Base-by-base conservation (phyloP, 1,284 basidiomycete species). In the Pseudozyma tsukubaensis region DNA sequence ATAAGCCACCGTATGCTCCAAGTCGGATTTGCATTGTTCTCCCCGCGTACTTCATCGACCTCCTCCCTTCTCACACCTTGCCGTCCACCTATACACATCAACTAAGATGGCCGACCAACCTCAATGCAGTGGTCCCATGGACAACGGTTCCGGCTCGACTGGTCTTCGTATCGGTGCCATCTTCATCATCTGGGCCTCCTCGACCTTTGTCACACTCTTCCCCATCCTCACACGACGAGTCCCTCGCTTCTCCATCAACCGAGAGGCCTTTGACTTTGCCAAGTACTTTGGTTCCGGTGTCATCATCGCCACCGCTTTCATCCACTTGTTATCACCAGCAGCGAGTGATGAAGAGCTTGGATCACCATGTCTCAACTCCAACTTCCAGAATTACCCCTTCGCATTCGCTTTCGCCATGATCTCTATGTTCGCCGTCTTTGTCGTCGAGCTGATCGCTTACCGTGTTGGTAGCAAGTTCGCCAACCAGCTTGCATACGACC, bases 241-340 rank as follows among this genome's bases (percentile, higher is more conserved):
- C 3, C 68, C 76, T 0, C 50, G 68, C 0, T 51, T 86, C 18
- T 42, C 61, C 3, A 77, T 87, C 14, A 86, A 86, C 3, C 66
- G 60, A 0, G 45, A 70, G 11, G 62, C 78, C 21, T 82, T 80
- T 73, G 76, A 75, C 62, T 94, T 96, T 82, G 92, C 92, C 34
- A 97, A 96, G 85, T 98, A 92, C 86, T 97, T 97, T 86, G 96
- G 96, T 50, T 94, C 93, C 9, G 75, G 53, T 55, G 72, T 80
- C 67, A 84, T 87, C 59, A 92, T 98, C 72, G 94, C 94, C 0
- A 98, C 96, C 6, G 86, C 86, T 3, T 86, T 87, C 66, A 87
- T 88, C 40, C 87, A 88, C 53, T 58, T 83, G 0, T 57, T 84
- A 6, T 64, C 65, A 37, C 81, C 82, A 1, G 82, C 65, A 11